Evolutionary conservation across 2,329 filamentous ascomycete genomes (phyloP), one percentile per base, ranked within the genome.

Genomic region (Paracoccidioides brasiliensis): DNA sequence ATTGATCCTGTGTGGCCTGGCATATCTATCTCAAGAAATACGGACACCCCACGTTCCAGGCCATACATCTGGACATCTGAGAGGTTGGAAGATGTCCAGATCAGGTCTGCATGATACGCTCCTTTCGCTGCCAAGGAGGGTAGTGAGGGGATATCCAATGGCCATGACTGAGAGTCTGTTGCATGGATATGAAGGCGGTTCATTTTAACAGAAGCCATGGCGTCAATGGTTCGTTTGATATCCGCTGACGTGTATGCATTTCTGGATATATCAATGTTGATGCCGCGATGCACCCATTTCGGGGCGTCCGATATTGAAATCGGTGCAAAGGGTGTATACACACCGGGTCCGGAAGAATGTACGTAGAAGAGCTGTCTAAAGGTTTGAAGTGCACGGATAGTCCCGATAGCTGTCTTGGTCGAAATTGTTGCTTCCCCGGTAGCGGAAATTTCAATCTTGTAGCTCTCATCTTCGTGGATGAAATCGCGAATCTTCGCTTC

Each of bases 1-100:
- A 89, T 83, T 10, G 81, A 77, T 1, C 84, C 81, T 1, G 86
- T 88, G 69, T 93, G 87, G 7, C 87, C 86, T 3, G 88, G 88
- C 78, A 86, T 86, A 66, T 91, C 88, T 60, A 90, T 85, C 67
- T 91, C 87, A 51, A 90, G 73, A 59, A 86, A 81, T 3, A 88
- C 77, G 64, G 87, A 77, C 4, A 93, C 77, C 33, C 86, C 87
- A 32, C 84, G 81, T 38, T 81, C 70, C 4, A 80, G 72, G 3
- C 82, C 89, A 67, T 90, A 88, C 57, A 79, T 75, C 62, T 94
- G 85, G 44, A 95, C 79, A 0, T 74, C 69, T 30, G 76, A 69
- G 35, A 95, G 74, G 58, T 90, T 83, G 1, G 72, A 69, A 0
- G 83, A 77, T 0, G 78, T 81, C 73, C 93, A 95, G 0, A 81